These are phyloP conservation scores for Brettanomyces bruxellensis DNA, from an alignment of 805 yeast genomes.

Conservation along the genomic window DNA sequence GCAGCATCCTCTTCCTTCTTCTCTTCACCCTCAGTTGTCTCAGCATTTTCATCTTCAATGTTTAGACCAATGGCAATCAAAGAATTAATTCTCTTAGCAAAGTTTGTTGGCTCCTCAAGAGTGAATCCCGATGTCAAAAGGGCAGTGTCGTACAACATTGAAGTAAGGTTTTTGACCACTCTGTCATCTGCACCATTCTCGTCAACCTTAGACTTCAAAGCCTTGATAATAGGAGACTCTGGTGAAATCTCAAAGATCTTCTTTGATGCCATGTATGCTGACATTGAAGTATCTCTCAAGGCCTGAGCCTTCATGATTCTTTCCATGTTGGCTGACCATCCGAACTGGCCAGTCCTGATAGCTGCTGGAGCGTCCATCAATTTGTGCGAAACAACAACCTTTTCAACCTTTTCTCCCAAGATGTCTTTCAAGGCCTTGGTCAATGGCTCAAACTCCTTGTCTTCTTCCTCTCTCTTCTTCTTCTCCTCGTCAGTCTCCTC, in stretches of 20 bases:
- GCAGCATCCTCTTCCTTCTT: conserved; percentile 31
- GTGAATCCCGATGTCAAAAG: conserved; percentile 98
- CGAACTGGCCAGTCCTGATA: conserved; percentile 99
- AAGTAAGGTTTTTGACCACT: conserved; percentile 96
- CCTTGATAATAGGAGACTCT: conserved; percentile 88
- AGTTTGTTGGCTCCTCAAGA: conserved; percentile 95
- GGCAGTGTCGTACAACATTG: conserved; percentile 95
- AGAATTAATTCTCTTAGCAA: conserved; percentile 97
- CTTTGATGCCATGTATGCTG: conserved; percentile 99
- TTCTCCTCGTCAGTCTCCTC: conserved; percentile 99
- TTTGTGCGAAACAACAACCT: conserved; percentile 96
- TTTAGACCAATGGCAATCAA: conserved; percentile 95
- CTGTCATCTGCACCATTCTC: conserved; percentile 97
- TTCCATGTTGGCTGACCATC: conserved; percentile 99
- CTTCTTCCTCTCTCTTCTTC: conserved; percentile 86
- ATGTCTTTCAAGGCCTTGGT: conserved; percentile 94
- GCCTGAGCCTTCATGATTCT: conserved; percentile 99
- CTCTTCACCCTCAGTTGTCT: conserved; percentile 26
- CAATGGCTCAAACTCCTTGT: conserved; percentile 84
- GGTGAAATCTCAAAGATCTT: conserved; percentile 99
- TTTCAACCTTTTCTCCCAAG: conserved; percentile 98
- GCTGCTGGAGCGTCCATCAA: conserved; percentile 99
- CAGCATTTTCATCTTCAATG: conserved; percentile 73
- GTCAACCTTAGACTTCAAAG: conserved; percentile 93
- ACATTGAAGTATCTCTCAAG: conserved; percentile 96